Evolutionary conservation across 164 flowering plant genomes (phyloP).

Genomic region (Nelumbo lutea): DNA sequence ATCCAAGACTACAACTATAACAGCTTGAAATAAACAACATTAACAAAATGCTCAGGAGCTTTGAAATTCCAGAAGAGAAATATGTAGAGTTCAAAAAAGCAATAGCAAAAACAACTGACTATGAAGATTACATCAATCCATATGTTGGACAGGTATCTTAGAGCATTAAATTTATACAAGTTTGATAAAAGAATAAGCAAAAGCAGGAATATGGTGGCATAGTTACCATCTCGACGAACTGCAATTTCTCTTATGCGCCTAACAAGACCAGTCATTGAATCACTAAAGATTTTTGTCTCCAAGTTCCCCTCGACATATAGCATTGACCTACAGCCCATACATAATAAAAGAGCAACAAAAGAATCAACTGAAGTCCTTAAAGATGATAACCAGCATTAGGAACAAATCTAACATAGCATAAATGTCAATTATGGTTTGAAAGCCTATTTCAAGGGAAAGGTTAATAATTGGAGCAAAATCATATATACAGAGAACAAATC

Average conservation of each 20-base stretch:
- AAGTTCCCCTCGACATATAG: constrained; percentile 85
- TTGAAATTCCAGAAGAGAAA: no score
- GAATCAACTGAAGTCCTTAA: background rate
- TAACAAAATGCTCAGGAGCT: no score
- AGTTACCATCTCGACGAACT: constrained; percentile 69
- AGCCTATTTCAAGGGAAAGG: no score
- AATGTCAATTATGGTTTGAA: background rate
- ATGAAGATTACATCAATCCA: background rate
- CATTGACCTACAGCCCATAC: constrained; percentile 38
- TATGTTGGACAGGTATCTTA: background rate
- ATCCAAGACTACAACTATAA: no score
- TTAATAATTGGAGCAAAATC: no score
- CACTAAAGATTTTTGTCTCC: constrained; percentile 75
- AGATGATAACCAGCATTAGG: no score
- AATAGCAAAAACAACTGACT: no score
- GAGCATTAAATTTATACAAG: background rate
- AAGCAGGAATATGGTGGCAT: background rate
- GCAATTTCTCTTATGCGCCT: constrained; percentile 84
- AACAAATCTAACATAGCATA: background rate
- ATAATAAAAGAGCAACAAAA: background rate
- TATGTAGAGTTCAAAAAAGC: no score
- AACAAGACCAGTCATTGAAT: constrained; percentile 68
- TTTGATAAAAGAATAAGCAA: background rate
- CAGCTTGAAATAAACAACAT: no score
- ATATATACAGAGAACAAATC: no score